Conservation (phyloP, 768 basidiomycete genomes). For the Sarcodon sp. region DNA sequence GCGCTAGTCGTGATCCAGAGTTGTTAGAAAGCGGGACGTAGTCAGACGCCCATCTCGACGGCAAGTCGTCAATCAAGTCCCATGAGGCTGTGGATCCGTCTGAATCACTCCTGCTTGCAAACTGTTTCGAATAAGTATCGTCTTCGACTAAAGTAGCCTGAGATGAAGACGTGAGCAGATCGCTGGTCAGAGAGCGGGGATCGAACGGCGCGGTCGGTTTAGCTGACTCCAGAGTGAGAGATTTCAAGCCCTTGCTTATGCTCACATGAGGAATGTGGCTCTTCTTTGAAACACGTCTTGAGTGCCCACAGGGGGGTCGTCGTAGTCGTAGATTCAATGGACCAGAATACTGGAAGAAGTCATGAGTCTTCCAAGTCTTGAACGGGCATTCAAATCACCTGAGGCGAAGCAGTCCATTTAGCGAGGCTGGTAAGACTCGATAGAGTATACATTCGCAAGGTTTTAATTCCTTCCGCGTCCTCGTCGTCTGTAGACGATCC, state of each 20-base stretch:
- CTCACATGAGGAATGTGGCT: constrained; percentile 41
- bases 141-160: constrained; percentile 8
- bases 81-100: constrained; percentile 14
- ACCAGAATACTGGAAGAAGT: constrained; percentile 30
- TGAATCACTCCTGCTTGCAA: too few species aligned
- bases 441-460: constrained; percentile 75
- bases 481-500: constrained; percentile 37
- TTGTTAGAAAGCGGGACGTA: constrained; percentile 61
- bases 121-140: constrained; percentile 3
- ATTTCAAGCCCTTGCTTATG: constrained; percentile 52
- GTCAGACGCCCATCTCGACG: constrained; percentile 79
- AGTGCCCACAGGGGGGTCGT: constrained; percentile 34
- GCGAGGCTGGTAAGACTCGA: constrained; percentile 63
- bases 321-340: constrained; percentile 52
- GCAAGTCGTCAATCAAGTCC: constrained; percentile 66
- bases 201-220: constrained; percentile 12
- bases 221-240: constrained; percentile 31
- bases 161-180: constrained; percentile 1
- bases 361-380: neutral
- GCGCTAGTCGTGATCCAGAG: constrained; percentile 48
- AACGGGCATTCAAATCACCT: constrained; percentile 24
- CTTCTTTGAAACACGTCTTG: constrained; percentile 19
- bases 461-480: constrained; percentile 41
- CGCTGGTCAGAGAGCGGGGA: constrained; percentile 17
- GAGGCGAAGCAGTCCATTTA: constrained; percentile 58